Percentiles rank a stretch among this genome's conserved stretches.
These are phyloP conservation scores for Quercus tomentella DNA, from an alignment of 331 rosid species.

Conservation along the genomic window DNA sequence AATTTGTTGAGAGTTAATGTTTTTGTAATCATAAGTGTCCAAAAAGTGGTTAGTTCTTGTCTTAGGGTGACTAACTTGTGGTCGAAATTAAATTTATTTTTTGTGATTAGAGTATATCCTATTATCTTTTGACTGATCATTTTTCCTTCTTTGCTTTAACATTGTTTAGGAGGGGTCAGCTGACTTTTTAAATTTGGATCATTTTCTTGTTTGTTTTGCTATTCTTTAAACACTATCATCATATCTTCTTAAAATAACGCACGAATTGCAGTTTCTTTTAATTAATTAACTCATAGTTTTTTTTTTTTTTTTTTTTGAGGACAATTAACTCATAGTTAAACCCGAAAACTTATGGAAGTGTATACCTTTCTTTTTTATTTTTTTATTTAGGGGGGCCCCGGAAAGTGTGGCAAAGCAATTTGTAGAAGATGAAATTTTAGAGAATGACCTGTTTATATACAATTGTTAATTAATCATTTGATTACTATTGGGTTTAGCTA, in stretches of 20 bases:
- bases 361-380: too few relatives aligned
- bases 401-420: too few relatives aligned
- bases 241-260: background rate
- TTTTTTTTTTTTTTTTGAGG: too few relatives aligned
- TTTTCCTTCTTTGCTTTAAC: background rate
- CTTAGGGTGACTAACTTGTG: background rate
- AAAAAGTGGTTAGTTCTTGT: background rate
- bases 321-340: too few relatives aligned
- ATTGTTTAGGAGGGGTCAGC: background rate
- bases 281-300: too few relatives aligned
- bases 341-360: too few relatives aligned
- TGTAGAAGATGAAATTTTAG: background rate
- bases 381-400: too few relatives aligned
- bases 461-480: constrained; percentile 14
- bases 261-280: background rate
- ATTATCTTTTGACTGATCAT: background rate
- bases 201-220: background rate
- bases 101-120: background rate
- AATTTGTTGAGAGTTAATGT: background rate
- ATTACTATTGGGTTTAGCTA: constrained; percentile 17
- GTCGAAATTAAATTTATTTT: background rate
- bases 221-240: background rate
- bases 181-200: background rate
- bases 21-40: background rate
- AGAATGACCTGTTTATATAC: background rate